These are phyloP conservation scores for Hymenoscyphus fraxineus DNA, from an alignment of 2,329 filamentous ascomycete species.

Conservation along the genomic window DNA sequence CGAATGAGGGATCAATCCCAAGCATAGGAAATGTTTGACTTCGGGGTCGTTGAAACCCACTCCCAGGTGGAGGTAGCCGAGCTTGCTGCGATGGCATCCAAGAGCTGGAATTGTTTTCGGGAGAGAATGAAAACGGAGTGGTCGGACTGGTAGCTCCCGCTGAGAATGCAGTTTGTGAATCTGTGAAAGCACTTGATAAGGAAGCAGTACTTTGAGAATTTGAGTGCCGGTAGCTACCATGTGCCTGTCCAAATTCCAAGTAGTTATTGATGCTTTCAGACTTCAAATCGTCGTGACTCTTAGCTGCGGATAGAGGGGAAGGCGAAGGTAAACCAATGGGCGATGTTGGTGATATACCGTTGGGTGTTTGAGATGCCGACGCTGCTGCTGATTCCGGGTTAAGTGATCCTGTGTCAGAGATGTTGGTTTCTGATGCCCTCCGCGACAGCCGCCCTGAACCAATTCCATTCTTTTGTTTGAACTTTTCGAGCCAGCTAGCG, in stretches of 20 bases:
- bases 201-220: constrained; percentile 66
- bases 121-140: constrained; percentile 70
- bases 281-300: constrained; percentile 61
- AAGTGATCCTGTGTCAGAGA: constrained; percentile 61
- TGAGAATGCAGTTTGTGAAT: constrained; percentile 65
- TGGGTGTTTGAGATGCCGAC: constrained; percentile 59
- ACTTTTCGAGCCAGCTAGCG: constrained; percentile 84
- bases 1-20: constrained; percentile 53
- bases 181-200: constrained; percentile 63
- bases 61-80: constrained; percentile 41
- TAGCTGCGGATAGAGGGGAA: constrained; percentile 66
- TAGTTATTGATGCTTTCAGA: constrained; percentile 54
- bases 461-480: constrained; percentile 70
- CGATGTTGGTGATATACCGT: constrained; percentile 68
- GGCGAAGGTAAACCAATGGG: constrained; percentile 62
- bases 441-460: constrained; percentile 44
- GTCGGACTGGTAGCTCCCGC: constrained; percentile 66
- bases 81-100: constrained; percentile 56
- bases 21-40: constrained; percentile 83
- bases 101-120: constrained; percentile 65
- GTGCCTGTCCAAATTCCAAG: constrained; percentile 54
- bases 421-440: constrained; percentile 64
- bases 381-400: constrained; percentile 51
- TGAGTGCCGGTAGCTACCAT: constrained; percentile 52
- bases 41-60: constrained; percentile 66